Conservation (phyloP, 129 eudicot species). For the Kitagawia praeruptora region DNA sequence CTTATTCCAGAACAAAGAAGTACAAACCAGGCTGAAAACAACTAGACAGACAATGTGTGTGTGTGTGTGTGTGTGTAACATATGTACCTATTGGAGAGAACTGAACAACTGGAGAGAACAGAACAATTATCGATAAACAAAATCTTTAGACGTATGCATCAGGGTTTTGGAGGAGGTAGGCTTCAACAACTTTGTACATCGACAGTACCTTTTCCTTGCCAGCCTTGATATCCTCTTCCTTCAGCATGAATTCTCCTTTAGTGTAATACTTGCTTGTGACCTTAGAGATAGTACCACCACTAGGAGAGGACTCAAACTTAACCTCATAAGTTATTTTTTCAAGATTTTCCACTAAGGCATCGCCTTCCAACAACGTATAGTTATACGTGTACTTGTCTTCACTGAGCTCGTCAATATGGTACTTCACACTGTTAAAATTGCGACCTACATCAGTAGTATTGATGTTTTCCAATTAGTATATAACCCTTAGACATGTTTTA, state of each 20-base stretch:
- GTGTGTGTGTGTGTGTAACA: not conserved
- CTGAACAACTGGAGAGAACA: not conserved
- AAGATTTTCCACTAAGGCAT: slow-evolving; percentile 3
- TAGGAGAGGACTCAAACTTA: not conserved
- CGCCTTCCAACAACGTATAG: not conserved
- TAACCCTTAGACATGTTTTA: not conserved
- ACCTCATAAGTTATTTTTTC: slow-evolving; percentile 2
- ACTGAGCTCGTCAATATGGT: not conserved
- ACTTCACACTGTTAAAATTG: not conserved
- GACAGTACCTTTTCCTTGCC: not conserved
- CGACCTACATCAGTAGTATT: not conserved
- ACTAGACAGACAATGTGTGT: not conserved
- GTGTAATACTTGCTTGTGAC: slow-evolving; percentile 8
- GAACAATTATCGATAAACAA: not conserved
- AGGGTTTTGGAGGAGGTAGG: slow-evolving; percentile 7
- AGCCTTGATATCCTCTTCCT: not conserved
- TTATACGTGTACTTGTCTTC: not conserved
- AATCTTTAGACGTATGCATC: not conserved
- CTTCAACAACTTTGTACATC: slow-evolving; percentile 4
- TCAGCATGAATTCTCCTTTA: not conserved
- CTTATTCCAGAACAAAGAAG: not conserved
- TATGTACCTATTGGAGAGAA: not conserved
- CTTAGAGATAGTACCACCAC: not conserved
- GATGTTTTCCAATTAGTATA: not conserved
- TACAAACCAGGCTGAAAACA: not conserved